Conservation (phyloP, 148 eudicot genomes). For the Camellia japonica region DNA sequence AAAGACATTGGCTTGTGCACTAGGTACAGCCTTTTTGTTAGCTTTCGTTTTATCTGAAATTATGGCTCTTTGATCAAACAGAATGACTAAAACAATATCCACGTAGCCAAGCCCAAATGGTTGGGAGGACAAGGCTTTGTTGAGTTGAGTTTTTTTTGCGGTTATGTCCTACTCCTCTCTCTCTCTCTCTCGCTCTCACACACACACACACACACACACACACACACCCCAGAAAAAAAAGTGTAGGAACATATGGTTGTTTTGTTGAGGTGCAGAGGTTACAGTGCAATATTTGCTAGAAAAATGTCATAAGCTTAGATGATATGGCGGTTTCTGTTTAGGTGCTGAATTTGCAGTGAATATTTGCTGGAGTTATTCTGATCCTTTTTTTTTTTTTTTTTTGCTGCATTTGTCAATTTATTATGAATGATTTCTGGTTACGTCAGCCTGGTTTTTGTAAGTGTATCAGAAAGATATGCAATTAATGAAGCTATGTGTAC, state of each 20-base stretch:
- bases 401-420: neutral
- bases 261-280: too few species aligned
- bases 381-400: neutral
- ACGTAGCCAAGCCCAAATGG: too few species aligned
- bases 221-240: too few species aligned
- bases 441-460: neutral
- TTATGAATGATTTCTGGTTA: neutral
- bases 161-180: too few species aligned
- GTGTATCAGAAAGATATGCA: neutral
- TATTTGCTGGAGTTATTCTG: neutral
- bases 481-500: conserved; percentile 3
- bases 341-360: neutral
- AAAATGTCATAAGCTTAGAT: neutral
- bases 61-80: too few species aligned
- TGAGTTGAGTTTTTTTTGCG: too few species aligned
- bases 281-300: neutral
- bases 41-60: too few species aligned
- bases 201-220: too few species aligned
- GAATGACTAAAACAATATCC: too few species aligned
- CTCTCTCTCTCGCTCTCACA: too few species aligned
- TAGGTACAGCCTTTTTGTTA: neutral
- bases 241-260: too few species aligned
- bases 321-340: neutral
- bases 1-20: neutral
- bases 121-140: too few species aligned